These are phyloP conservation scores for Ceriops decandra DNA, from an alignment of 345 rosid species.

Conservation along the genomic window DNA sequence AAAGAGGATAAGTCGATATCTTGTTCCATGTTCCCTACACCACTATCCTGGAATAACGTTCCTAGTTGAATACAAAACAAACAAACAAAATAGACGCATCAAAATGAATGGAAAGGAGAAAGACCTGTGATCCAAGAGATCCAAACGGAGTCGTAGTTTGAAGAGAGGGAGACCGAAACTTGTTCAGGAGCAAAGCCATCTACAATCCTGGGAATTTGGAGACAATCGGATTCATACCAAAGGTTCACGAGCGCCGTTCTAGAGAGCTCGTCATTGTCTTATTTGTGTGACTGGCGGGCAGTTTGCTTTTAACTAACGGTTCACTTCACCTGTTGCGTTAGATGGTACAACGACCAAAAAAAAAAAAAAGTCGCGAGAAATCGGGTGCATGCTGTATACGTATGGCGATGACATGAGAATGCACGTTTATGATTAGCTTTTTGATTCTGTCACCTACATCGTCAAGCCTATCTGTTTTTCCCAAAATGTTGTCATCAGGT, in stretches of 20 bases:
- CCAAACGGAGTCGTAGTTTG: conserved; percentile 59
- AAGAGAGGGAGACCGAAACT: conserved; percentile 74
- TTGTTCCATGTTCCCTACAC: not conserved
- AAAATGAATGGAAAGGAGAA: not conserved
- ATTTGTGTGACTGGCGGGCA: too few species aligned
- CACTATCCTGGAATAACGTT: not conserved
- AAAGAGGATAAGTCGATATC: not conserved
- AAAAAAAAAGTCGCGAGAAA: too few species aligned
- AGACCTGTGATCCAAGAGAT: conserved; percentile 89
- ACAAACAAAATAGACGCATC: not conserved
- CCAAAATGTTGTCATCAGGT: conserved; percentile 16
- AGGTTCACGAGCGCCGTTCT: too few species aligned
- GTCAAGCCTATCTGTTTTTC: conserved; percentile 14
- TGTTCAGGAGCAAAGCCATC: conserved; percentile 57
- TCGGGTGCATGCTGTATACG: too few species aligned
- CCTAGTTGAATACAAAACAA: not conserved
- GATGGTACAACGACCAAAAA: too few species aligned
- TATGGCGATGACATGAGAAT: too few species aligned
- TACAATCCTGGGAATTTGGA: too few species aligned
- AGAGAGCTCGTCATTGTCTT: too few species aligned
- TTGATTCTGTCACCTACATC: conserved; percentile 13
- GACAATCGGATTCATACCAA: too few species aligned
- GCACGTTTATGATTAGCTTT: too few species aligned
- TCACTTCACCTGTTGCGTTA: too few species aligned
- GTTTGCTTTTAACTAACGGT: too few species aligned